Evolutionary conservation across 2,329 filamentous ascomycete species (phyloP).

Genomic region (Lachnellula hyalina): DNA sequence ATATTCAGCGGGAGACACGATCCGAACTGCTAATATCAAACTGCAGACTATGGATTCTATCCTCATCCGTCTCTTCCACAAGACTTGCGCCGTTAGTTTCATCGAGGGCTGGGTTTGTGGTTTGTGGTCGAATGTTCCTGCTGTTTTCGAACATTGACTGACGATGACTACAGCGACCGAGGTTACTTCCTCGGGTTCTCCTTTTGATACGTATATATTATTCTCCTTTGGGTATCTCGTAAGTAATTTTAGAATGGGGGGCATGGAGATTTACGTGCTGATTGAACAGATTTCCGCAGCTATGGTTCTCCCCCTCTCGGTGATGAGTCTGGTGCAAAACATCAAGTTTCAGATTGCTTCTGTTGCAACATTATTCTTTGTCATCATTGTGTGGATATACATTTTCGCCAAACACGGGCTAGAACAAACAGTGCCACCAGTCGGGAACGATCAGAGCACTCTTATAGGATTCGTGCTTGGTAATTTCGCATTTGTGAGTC

Average conservation of each 20-base stretch:
- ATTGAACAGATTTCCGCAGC: not conserved
- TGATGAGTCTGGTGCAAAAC: constrained; percentile 5
- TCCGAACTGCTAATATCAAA: not conserved
- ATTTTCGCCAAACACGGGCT: no score
- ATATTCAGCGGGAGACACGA: not conserved
- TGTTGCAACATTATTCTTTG: not conserved
- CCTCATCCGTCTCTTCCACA: constrained; percentile 2
- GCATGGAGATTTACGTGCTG: not conserved
- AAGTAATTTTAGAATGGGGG: no score
- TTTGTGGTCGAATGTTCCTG: not conserved
- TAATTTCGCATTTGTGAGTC: no score
- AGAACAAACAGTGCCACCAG: no score
- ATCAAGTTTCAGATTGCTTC: constrained; percentile 6
- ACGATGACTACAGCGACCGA: no score
- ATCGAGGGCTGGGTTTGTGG: constrained; percentile 1
- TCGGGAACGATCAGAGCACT: no score
- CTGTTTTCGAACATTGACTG: no score
- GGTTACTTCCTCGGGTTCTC: no score
- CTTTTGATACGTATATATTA: no score
- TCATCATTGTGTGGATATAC: no score
- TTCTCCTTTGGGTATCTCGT: no score
- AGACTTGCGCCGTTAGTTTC: constrained; percentile 4
- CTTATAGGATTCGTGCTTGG: no score
- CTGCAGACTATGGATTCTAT: constrained; percentile 3
- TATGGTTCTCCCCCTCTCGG: constrained; percentile 4